These are phyloP conservation scores for Xylaria curta DNA, from an alignment of 495 filamentous ascomycete genomes.

Conservation along the genomic window DNA sequence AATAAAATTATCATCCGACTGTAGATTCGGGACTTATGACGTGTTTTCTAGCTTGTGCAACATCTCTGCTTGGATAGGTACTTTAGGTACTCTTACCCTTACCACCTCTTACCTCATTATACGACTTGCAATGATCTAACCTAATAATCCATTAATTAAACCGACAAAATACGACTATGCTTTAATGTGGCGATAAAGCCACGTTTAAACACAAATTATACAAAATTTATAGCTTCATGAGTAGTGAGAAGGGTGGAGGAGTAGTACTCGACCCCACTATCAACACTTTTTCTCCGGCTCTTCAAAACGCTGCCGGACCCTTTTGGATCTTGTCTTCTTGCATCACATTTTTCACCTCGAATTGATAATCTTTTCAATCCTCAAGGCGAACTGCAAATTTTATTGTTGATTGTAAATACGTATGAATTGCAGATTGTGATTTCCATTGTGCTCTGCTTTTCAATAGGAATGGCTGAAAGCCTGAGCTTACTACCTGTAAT, in stretches of 20 bases:
- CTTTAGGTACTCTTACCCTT: too few species aligned
- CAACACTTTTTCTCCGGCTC: constrained; percentile 21
- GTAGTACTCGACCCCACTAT: constrained; percentile 22
- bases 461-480: too few species aligned
- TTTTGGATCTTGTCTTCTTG: constrained; percentile 26
- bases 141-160: too few species aligned
- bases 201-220: too few species aligned
- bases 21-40: neutral
- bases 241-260: too few species aligned
- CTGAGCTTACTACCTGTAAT: neutral
- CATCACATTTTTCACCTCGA: constrained; percentile 21
- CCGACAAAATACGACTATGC: too few species aligned
- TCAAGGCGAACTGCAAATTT: neutral
- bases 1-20: too few species aligned
- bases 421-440: neutral
- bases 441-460: neutral
- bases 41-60: neutral
- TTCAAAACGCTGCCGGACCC: constrained; percentile 16
- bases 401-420: neutral
- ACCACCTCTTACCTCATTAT: too few species aligned
- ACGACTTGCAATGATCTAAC: too few species aligned
- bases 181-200: too few species aligned
- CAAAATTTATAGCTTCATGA: too few species aligned
- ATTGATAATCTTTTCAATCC: neutral
- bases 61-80: neutral